Base-by-base conservation (phyloP, 805 yeast genomes). In the Maudiozyma saulgeensis region DNA sequence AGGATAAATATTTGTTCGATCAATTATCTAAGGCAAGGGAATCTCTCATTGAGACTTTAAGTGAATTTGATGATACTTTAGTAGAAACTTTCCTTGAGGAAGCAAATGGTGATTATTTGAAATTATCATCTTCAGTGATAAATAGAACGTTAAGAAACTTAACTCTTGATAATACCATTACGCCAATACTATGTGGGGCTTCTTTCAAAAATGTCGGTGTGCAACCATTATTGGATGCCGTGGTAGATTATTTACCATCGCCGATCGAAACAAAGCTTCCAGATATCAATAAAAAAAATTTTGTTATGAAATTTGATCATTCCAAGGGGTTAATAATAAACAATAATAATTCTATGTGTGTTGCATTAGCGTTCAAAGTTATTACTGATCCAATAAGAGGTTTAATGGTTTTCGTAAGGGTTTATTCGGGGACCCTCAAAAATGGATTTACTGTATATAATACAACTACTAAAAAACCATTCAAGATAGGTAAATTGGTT, bases 131-230 rank as follows among this genome's bases (percentile, higher is more conserved):
- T 0, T 56, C 57, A 0, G 59, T 77, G 1, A 67, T 93, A n/a
- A 77, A 74, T 41, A 57, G 61, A 15, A 83, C 95, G 0, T 73
- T 93, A 7, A 71, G 86, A 46, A 69, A 68, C 23, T 80, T 85
- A 2, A 86, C 96, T 0, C 54, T 87, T 6, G 63, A 64, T 0
- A 75, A 77, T 44, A 65, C 69, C 38, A 73, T 87, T 1, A 77
- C 83, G 0, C 97, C 99, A 0, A 86, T 93, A 0, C 68, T 90
- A 37, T 89, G 97, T 66, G 99, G 99, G 12, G 86, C 97, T 1
- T 85, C 96, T 48, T 93, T 91, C 68, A 78, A 75, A 56, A 91
- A 91, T 63, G 85, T 91, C 43, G 99, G 99, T 25, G 96, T 93
- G 2, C 98, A 93, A 63, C 96, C 98, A 1, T 69, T 93, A 45